Conservation (phyloP, 768 basidiomycete species). For the Pholiota conissans region DNA sequence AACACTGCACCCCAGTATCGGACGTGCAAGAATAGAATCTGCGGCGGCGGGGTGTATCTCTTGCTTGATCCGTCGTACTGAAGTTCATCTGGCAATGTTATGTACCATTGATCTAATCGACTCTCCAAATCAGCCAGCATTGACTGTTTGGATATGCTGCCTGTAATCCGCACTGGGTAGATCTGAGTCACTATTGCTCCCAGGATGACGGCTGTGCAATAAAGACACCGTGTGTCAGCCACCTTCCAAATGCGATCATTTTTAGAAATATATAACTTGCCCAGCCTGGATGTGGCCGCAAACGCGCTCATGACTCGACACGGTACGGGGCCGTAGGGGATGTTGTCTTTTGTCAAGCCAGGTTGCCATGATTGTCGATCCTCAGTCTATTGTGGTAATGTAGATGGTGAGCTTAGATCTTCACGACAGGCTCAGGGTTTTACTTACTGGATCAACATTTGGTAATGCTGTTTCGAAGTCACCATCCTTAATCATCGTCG, state of each 20-base stretch:
- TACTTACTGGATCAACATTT: slow-evolving; percentile 49
- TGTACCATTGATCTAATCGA: slow-evolving; percentile 73
- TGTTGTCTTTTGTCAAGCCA: slow-evolving; percentile 35
- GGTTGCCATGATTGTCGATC: slow-evolving; percentile 59
- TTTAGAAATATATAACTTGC: slow-evolving; percentile 38
- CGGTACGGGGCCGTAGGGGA: slow-evolving; percentile 48
- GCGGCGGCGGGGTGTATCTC: slow-evolving; percentile 56
- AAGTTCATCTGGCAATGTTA: slow-evolving; percentile 63
- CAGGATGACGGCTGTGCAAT: slow-evolving; percentile 55
- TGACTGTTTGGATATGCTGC: slow-evolving; percentile 46
- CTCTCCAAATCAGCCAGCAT: slow-evolving; percentile 59
- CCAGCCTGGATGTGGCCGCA: slow-evolving; percentile 54
- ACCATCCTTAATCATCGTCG: slow-evolving; percentile 63
- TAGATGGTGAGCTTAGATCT: not conserved
- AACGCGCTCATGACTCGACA: slow-evolving; percentile 54
- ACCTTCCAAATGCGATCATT: not conserved
- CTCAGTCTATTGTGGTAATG: slow-evolving; percentile 43
- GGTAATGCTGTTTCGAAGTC: slow-evolving; percentile 73
- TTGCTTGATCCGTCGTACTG: slow-evolving; percentile 58
- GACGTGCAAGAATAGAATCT: slow-evolving; percentile 67
- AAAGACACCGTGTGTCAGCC: not conserved
- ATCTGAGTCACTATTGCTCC: slow-evolving; percentile 66
- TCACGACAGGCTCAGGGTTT: not conserved
- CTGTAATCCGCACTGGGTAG: slow-evolving; percentile 62
- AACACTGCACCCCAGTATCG: slow-evolving; percentile 78